phyloP scores from a whole-genome alignment of 495 filamentous ascomycete species.

The Podospora pseudopauciseta region DNA sequence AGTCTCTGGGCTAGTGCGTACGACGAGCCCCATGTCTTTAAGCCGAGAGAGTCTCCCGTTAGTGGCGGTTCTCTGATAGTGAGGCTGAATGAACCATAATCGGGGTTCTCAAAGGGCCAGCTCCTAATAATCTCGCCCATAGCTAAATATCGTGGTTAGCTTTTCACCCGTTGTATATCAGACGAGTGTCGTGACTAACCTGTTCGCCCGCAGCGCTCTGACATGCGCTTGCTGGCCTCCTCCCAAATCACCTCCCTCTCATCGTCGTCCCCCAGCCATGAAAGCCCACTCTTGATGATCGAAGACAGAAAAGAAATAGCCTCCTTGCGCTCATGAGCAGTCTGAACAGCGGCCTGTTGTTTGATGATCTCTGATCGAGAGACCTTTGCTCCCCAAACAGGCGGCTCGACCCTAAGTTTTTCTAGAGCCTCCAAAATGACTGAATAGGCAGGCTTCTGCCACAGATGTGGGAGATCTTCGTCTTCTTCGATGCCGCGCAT shows the following conservation, averaged over 20 bases:
- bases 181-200: constrained; percentile 24
- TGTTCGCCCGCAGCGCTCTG: constrained; percentile 76
- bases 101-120: constrained; percentile 57
- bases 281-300: constrained; percentile 68
- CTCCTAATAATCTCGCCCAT: constrained; percentile 74
- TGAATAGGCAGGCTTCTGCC: constrained; percentile 43
- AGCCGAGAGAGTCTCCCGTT: constrained; percentile 80
- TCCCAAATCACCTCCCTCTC: constrained; percentile 75
- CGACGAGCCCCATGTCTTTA: constrained; percentile 90
- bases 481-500: constrained; percentile 13
- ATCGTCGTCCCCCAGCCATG: constrained; percentile 71
- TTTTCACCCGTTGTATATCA: not conserved
- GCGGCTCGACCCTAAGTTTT: constrained; percentile 40
- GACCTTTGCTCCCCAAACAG: constrained; percentile 36
- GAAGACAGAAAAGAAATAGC: constrained; percentile 63
- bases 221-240: constrained; percentile 68
- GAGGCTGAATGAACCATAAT: constrained; percentile 48
- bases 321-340: constrained; percentile 34
- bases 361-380: constrained; percentile 32
- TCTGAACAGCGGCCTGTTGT: constrained; percentile 22
- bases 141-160: constrained; percentile 40
- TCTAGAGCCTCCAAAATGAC: constrained; percentile 38
- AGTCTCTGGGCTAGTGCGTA: constrained; percentile 81
- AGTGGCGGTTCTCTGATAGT: constrained; percentile 80
- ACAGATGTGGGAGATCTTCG: constrained; percentile 40